These are phyloP conservation scores for Prototheca cutis DNA, from an alignment of 163 green algal genomes.

Conservation along the genomic window DNA sequence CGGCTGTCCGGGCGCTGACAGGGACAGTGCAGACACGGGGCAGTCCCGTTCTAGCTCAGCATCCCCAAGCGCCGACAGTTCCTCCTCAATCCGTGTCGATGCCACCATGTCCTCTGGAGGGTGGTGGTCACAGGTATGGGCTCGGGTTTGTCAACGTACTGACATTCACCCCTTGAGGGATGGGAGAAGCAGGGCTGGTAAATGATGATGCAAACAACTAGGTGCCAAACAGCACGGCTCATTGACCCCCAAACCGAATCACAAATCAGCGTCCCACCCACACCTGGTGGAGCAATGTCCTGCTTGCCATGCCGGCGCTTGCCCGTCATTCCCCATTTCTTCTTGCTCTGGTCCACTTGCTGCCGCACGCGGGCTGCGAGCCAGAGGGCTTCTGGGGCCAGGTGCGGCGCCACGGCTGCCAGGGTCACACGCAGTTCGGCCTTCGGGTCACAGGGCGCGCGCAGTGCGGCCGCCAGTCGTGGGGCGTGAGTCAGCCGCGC, in stretches of 20 bases:
- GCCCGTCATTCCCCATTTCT: neutral
- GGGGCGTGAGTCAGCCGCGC: neutral
- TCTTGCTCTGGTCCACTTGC: neutral
- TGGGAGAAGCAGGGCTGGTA: too few relatives aligned
- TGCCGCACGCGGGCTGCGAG: slow-evolving; percentile 1
- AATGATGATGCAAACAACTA: too few relatives aligned
- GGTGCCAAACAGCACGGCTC: too few relatives aligned
- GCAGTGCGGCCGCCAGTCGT: neutral
- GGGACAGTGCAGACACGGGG: neutral
- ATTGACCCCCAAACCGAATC: too few relatives aligned
- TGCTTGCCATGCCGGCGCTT: slow-evolving; percentile 2
- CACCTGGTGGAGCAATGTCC: neutral
- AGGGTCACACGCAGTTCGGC: slow-evolving; percentile 3
- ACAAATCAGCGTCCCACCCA: neutral
- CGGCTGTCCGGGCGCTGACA: neutral
- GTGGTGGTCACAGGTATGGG: neutral
- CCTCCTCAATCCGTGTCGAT: slow-evolving; percentile 1
- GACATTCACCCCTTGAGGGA: too few relatives aligned
- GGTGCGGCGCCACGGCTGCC: neutral
- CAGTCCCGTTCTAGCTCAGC: neutral
- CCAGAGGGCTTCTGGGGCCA: slow-evolving; percentile 8
- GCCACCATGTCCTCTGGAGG: neutral
- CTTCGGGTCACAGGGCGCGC: neutral
- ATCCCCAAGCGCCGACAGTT: neutral
- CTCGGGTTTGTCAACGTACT: neutral